Conservation (phyloP, 2,329 filamentous ascomycete species). For the Ceratocystis cubensis region DNA sequence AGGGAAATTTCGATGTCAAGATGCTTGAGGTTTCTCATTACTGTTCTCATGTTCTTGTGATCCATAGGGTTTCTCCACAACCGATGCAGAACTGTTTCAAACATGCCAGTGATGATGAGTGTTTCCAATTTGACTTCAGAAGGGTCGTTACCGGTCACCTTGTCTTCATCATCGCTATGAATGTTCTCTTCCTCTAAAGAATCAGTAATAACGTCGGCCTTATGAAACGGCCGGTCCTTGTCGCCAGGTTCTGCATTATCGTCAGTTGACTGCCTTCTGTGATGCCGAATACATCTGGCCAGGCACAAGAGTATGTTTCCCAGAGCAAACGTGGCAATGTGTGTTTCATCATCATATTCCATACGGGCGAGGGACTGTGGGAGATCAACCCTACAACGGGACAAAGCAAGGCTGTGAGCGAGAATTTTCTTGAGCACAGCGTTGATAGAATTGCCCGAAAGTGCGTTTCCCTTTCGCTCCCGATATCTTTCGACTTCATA, state of each 20-base stretch:
- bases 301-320: neutral
- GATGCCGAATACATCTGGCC: neutral
- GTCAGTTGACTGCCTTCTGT: neutral
- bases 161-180: neutral
- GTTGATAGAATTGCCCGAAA: neutral
- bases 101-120: neutral
- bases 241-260: neutral
- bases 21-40: constrained; percentile 33
- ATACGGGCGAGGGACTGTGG: neutral
- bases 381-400: neutral
- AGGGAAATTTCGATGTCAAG: constrained; percentile 33
- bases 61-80: constrained; percentile 42
- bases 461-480: neutral
- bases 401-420: neutral
- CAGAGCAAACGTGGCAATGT: neutral
- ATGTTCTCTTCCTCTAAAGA: neutral
- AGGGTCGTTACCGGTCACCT: neutral
- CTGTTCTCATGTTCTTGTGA: constrained; percentile 36
- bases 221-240: neutral
- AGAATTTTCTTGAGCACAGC: neutral
- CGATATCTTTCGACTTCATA: neutral
- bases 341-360: neutral
- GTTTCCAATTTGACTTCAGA: neutral
- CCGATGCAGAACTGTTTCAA: constrained; percentile 19
- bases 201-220: neutral